Base-by-base conservation (phyloP, 768 basidiomycete species). In the Asterophora parasitica region DNA sequence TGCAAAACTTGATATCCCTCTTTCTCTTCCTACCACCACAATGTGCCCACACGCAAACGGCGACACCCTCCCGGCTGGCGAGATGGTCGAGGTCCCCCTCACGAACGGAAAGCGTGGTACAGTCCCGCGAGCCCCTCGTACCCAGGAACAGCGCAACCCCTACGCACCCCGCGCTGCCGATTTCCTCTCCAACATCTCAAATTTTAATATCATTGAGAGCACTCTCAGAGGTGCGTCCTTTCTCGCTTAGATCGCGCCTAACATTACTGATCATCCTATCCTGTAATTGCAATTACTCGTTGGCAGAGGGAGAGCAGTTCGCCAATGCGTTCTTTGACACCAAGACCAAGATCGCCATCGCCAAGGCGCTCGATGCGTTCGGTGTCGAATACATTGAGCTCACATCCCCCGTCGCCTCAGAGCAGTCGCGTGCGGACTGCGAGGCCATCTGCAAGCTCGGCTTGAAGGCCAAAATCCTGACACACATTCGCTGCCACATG, bases 371-470 rank as follows among this genome's bases (percentile, higher is more conserved):
- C 49, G 94, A 97, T 76, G 94, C 93, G 42, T 98, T 99, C 63
- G 96, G 96, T 61, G 96, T 98, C 49, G 96, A 99, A 65, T 99
- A 99, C 78, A 93, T 99, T 62, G 96, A 99, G 64, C 86, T 99
- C 63, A 99, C 96, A 30, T 97, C 95, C 12, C 95, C 96, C 40
- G 92, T 88, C 36, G 95, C 96, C 17, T 97, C 95, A 4, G 92
- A 97, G 61, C 93, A 98, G 68, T 96, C 93, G 16, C 81, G 88
- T 28, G 65, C 74, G 26, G 95, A 98, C 63, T 99, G 96, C 72
- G 92, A 95, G 74, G 89, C 91, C 38, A 99, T 99, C 69, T 99
- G 96, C 84, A 94, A 92, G 78, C 90, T 98, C 57, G 93, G 94
- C 2, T 77, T 98, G 68, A 92, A 90, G 76, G 77, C 85, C 61